Evolutionary conservation across 306 rosid species (phyloP).

Genomic region (Myrica gale): DNA sequence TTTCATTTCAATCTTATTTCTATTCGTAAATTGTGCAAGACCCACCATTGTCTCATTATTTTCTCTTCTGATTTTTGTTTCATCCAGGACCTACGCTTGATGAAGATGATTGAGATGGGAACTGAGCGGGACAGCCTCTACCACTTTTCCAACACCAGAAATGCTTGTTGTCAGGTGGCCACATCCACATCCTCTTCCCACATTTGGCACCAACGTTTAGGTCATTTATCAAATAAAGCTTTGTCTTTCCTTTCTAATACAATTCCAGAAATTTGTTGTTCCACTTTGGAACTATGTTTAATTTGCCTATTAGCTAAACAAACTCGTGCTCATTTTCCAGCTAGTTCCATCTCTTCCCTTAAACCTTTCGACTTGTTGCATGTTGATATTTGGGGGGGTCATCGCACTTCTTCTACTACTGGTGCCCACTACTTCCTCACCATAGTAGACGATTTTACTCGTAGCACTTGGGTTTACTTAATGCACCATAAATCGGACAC

Average conservation of each 20-base stretch:
- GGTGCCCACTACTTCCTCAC: not conserved
- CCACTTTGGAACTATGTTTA: not conserved
- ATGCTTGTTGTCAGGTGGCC: too few relatives aligned
- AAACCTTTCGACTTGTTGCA: too few relatives aligned
- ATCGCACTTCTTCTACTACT: not conserved
- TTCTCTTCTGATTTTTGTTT: not conserved
- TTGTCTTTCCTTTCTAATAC: too few relatives aligned
- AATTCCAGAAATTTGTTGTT: not conserved
- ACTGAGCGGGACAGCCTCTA: too few relatives aligned
- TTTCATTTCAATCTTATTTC: not conserved
- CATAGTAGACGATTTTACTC: not conserved
- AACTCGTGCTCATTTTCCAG: not conserved
- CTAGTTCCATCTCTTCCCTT: not conserved
- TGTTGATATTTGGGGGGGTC: not conserved
- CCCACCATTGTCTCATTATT: not conserved
- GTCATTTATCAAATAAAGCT: not conserved
- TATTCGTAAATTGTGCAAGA: not conserved
- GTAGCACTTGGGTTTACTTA: not conserved
- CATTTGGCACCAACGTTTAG: not conserved
- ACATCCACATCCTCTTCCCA: not conserved
- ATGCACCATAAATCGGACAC: too few relatives aligned
- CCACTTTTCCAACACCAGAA: too few relatives aligned
- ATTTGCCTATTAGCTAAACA: not conserved
- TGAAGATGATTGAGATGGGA: too few relatives aligned
- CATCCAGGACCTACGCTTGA: not conserved